Evolutionary conservation across 202 grass and related monocot genomes (phyloP).

Genomic region (Digitaria exilis): DNA sequence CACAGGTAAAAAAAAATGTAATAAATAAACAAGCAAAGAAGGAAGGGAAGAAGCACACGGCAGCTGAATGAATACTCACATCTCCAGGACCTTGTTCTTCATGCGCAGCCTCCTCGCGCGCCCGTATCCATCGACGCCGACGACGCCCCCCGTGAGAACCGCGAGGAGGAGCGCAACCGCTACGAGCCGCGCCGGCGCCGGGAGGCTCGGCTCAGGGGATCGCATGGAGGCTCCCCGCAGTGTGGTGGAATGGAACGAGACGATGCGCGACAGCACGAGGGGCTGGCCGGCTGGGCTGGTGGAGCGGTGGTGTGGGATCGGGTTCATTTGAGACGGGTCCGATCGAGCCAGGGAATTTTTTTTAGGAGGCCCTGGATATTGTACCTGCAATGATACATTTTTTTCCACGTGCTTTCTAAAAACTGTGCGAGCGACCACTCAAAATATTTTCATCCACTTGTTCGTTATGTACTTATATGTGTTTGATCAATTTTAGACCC

Average conservation of each 20-base stretch:
- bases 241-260: background rate
- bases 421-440: background rate
- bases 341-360: background rate
- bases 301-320: conserved; percentile 23
- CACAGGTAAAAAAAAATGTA: conserved; percentile 6
- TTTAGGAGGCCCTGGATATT: background rate
- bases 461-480: too few species aligned
- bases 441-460: too few species aligned
- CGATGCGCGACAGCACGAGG: background rate
- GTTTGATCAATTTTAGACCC: too few species aligned
- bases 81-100: conserved; percentile 80
- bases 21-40: background rate
- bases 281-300: background rate
- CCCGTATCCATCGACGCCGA: conserved; percentile 51
- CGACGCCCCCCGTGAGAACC: conserved; percentile 8
- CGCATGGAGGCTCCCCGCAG: conserved; percentile 35
- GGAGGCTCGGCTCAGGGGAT: conserved; percentile 23
- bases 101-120: conserved; percentile 60
- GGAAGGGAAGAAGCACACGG: background rate
- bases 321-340: background rate
- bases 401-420: background rate
- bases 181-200: conserved; percentile 22
- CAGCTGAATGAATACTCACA: conserved; percentile 61
- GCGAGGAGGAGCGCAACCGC: conserved; percentile 52
- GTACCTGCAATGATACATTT: background rate